Evolutionary conservation across 495 filamentous ascomycete species (phyloP), one percentile per base, ranked within the genome.

Genomic region (Pseudoneurospora amorphoporcata): DNA sequence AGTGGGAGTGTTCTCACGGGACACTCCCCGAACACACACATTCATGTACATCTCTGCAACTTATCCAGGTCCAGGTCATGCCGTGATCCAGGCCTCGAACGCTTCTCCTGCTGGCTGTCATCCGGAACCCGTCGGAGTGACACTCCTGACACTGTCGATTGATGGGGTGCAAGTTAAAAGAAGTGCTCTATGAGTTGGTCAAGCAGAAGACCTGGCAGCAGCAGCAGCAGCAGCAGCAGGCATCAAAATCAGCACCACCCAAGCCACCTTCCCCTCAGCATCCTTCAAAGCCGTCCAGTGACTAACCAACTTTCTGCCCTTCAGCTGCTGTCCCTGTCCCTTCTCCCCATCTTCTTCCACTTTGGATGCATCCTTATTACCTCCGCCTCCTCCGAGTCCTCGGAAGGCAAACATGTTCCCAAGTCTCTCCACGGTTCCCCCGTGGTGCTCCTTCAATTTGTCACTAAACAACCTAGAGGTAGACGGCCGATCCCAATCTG

Each of bases 251-350:
- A 88, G 70, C 68, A 89, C 82, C 43, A 87, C 81, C 76, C 81
- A 86, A 19, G 71, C 79, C 19, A 87, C 80, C 38, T 71, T 71
- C 0, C 85, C 86, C 17, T 83, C 76, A 12, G 77, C 84, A 75
- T 88, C 83, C 77, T 85, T 87, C 75, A 86, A 73, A 32, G 87
- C 86, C 71, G 85, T 85, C 87, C 87, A 88, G 74, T 86, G 84
- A 35, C 80, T 83, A n/a, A 85, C 81, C 68, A 87, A 78, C 76
- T 77, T 81, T 73, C 83, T 83, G 73, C 81, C 76, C 73, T 75
- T 79, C 19, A 41, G 17, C 2, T 65, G 53, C 53, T 65, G 53
- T 65, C 14, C 29, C 53, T 61, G 45, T 53, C 45, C 19, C 8
- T 29, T 6, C 3, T 16, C 53, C 69, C 71, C 41, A 39, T 74